These are phyloP conservation scores for Cardamine chenopodiifolia DNA, from an alignment of 345 rosid genomes.

Conservation along the genomic window DNA sequence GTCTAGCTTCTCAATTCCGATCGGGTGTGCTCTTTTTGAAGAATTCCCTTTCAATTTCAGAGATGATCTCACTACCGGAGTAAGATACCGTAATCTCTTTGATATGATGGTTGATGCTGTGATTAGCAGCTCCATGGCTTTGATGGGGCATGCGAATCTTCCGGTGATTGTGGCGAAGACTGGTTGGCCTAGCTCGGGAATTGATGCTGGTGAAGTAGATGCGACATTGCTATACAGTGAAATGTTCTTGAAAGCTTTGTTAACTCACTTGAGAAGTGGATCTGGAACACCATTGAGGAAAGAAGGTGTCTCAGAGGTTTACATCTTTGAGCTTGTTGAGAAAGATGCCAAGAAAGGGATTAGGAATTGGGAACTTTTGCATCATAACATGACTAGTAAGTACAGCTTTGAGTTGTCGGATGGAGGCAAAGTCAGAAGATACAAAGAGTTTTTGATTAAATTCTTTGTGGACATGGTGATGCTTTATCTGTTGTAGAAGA, in stretches of 20 bases:
- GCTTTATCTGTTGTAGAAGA: slow-evolving; percentile 22
- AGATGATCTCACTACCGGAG: slow-evolving; percentile 76
- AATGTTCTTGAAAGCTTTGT: slow-evolving; percentile 68
- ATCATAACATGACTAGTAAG: slow-evolving; percentile 68
- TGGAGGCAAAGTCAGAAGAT: slow-evolving; percentile 18
- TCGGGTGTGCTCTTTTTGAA: slow-evolving; percentile 85
- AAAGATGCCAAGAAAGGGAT: slow-evolving; percentile 48
- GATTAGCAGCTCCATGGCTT: slow-evolving; percentile 66
- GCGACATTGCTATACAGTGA: slow-evolving; percentile 64
- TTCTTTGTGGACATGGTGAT: slow-evolving; percentile 22
- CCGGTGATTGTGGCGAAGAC: slow-evolving; percentile 87
- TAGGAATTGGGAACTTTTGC: slow-evolving; percentile 75
- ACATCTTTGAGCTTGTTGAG: slow-evolving; percentile 73
- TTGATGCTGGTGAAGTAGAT: slow-evolving; percentile 62
- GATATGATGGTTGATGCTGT: slow-evolving; percentile 95
- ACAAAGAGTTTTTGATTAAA: slow-evolving; percentile 10
- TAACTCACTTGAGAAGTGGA: slow-evolving; percentile 66
- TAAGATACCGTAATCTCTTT: slow-evolving; percentile 77
- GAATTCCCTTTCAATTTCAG: slow-evolving; percentile 75
- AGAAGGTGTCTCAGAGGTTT: slow-evolving; percentile 72
- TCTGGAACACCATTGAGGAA: slow-evolving; percentile 79
- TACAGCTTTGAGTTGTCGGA: slow-evolving; percentile 59
- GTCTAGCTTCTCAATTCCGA: slow-evolving; percentile 64
- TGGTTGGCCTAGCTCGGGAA: slow-evolving; percentile 86
- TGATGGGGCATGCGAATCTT: slow-evolving; percentile 72